Evolutionary conservation across 768 basidiomycete species (phyloP).

Genomic region (Pisolithus tinctorius): DNA sequence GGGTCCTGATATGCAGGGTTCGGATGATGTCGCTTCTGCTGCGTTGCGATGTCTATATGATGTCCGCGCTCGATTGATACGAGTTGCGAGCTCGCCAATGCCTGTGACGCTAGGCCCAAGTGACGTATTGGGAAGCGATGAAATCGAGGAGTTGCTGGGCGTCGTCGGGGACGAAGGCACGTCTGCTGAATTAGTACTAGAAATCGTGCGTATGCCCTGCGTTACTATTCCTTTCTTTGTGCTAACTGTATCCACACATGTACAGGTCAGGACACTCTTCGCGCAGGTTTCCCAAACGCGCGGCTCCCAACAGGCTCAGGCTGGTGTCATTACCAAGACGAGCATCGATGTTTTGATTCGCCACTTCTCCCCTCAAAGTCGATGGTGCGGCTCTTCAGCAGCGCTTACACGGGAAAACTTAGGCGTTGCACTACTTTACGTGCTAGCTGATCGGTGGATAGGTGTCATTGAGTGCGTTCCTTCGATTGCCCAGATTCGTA

Average conservation of each 20-base stretch:
- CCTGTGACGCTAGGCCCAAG: slow-evolving; percentile 29
- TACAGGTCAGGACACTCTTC: slow-evolving; percentile 22
- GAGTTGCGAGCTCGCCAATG: slow-evolving; percentile 38
- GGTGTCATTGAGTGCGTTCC: slow-evolving; percentile 59
- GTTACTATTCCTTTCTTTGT: neutral
- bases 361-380: slow-evolving; percentile 9
- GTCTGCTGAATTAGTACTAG: slow-evolving; percentile 41
- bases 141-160: slow-evolving; percentile 20
- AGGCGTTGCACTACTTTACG: slow-evolving; percentile 46
- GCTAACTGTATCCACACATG: neutral
- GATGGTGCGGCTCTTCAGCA: slow-evolving; percentile 44
- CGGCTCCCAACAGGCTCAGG: slow-evolving; percentile 12
- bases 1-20: neutral
- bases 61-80: slow-evolving; percentile 16
- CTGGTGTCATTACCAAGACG: slow-evolving; percentile 16
- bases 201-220: slow-evolving; percentile 35
- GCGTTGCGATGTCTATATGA: slow-evolving; percentile 44
- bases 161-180: slow-evolving; percentile 23
- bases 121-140: slow-evolving; percentile 14
- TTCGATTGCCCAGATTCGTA: neutral
- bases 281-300: slow-evolving; percentile 19
- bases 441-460: slow-evolving; percentile 63
- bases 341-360: slow-evolving; percentile 19
- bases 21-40: slow-evolving; percentile 31
- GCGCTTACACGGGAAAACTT: slow-evolving; percentile 27